phyloP scores from a whole-genome alignment of 768 basidiomycete species.

The Rhodosporidiobolus odoratus region DNA sequence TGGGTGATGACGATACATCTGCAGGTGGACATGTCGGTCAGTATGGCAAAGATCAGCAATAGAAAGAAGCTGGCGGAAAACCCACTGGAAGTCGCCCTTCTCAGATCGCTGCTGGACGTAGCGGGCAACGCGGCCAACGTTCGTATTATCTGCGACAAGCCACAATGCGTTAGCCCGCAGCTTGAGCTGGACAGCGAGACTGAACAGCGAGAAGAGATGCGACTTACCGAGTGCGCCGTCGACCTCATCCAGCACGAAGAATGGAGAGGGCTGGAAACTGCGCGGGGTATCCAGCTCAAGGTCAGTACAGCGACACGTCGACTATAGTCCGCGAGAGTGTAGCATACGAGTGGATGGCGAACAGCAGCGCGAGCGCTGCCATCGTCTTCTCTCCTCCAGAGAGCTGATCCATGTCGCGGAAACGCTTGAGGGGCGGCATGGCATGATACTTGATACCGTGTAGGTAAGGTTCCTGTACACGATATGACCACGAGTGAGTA shows the following conservation, averaged over 20 bases:
- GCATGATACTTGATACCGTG: constrained; percentile 97
- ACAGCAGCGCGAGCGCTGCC: constrained; percentile 89
- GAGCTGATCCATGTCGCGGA: constrained; percentile 97
- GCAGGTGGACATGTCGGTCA: too few species aligned
- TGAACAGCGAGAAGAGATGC: background rate
- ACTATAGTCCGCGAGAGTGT: background rate
- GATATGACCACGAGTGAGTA: background rate
- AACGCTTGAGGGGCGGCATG: constrained; percentile 99
- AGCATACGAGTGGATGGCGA: constrained; percentile 85
- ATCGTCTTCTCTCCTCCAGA: constrained; percentile 99
- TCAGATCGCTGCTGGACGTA: constrained; percentile 84
- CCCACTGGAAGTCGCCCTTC: constrained; percentile 45
- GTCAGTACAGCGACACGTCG: background rate
- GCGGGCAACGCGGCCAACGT: constrained; percentile 89
- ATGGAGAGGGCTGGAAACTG: constrained; percentile 92
- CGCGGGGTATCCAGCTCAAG: background rate
- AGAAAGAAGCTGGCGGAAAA: background rate
- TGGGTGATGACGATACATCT: constrained; percentile 91
- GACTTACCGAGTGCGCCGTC: constrained; percentile 71
- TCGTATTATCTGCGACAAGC: constrained; percentile 71
- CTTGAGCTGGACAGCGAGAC: background rate
- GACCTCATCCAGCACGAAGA: constrained; percentile 97
- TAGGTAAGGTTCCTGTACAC: constrained; percentile 71
- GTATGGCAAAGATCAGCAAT: background rate
- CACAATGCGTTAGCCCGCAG: too few species aligned